Base-by-base conservation (phyloP, 2,329 filamentous ascomycete species). In the Blumeria graminis region DNA sequence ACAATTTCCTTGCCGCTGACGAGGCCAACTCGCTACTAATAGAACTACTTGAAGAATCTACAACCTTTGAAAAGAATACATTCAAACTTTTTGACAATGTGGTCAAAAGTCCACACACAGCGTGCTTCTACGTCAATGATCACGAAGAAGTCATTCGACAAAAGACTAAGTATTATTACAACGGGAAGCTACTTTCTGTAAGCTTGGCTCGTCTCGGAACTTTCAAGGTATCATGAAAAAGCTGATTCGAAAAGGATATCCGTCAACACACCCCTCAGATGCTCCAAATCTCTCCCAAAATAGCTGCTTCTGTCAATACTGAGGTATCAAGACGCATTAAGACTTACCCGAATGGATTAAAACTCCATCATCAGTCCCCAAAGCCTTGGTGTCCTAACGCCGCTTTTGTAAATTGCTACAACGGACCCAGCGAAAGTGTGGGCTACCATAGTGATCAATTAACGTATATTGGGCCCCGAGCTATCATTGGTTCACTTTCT, bases 391-490 rank as follows among this genome's bases (percentile, higher is more conserved):
- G 72, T 8, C 86, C 90, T 9, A 96, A 96, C 65, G 86, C 87
- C 0, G 87, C 89, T 0, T 90, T 95, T 64, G 89, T 94, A 14
- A 98, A 98, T 67, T 94, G 87, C 71, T 98, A 98, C 67, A 74
- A 82, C 62, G 89, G 89, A 0, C 82, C 80, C 0, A 74, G 80
- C 10, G 80, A 96, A 69, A 86, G 75, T 59, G 89, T 96, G 0
- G 92, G 92, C 35, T 96, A 86, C 69, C 92, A 98, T 68, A 81
- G 84, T 38, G 92, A 98, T 66, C 86, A 94, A 63, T 74, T 95
- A 14, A 95, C 90, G 0, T 96, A 96, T 65, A 76, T 96, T 0
- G 92, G 92, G 0, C 92, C 92, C 0, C 80, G 84, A 7, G 79
- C 90, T 6, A 75, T 94, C 22, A 96, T 96, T 58, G 92, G 89